Conservation (phyloP, 2,329 filamentous ascomycete species). For the Daldinia sp. region DNA sequence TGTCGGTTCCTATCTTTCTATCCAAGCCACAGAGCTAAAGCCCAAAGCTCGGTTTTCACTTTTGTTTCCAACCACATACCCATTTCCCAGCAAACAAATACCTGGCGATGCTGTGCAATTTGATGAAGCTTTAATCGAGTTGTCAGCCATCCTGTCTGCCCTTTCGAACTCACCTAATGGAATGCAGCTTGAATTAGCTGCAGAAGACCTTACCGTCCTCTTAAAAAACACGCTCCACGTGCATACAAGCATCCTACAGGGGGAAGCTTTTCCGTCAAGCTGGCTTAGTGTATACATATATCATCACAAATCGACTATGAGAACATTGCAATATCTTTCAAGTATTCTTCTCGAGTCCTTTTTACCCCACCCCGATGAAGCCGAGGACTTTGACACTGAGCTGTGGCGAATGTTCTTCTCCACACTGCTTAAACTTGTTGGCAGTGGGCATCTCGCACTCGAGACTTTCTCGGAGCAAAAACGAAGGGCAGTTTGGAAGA, state of each 20-base stretch:
- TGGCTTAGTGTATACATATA: constrained; percentile 96
- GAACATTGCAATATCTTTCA: constrained; percentile 82
- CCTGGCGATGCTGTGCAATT: constrained; percentile 66
- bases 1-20: constrained; percentile 84
- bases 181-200: constrained; percentile 77
- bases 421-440: constrained; percentile 86
- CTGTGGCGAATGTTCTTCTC: constrained; percentile 95
- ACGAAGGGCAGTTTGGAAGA: constrained; percentile 96
- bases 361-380: constrained; percentile 88
- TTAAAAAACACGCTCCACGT: constrained; percentile 82
- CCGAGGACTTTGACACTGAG: constrained; percentile 90
- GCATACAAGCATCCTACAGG: constrained; percentile 86
- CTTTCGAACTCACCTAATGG: constrained; percentile 77
- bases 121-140: constrained; percentile 87
- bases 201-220: constrained; percentile 77
- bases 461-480: constrained; percentile 99
- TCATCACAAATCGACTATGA: constrained; percentile 90
- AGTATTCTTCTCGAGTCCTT: constrained; percentile 82
- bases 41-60: constrained; percentile 78
- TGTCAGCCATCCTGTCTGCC: constrained; percentile 86
- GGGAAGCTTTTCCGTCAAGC: constrained; percentile 85
- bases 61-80: constrained; percentile 88
- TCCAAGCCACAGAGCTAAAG: constrained; percentile 65
- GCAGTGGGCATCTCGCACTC: constrained; percentile 85
- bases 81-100: constrained; percentile 79